A percentile compares a stretch with the other conserved stretches of the same genome.
Evolutionary conservation across 805 yeast species (phyloP).

Genomic region (Ogataea kodamae): DNA sequence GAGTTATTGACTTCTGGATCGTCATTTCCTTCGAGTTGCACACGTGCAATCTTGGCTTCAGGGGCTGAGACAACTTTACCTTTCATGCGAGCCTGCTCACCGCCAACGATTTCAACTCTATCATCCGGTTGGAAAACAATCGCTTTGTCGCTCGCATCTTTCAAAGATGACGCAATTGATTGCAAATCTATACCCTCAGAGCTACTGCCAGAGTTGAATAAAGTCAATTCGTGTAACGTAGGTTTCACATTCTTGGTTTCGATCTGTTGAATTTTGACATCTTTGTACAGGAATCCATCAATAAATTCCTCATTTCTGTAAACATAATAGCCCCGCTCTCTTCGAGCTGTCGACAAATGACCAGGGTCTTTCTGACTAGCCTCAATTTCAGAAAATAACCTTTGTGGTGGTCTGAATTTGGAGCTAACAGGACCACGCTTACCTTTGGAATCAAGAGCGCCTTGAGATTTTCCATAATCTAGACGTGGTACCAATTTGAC

Average conservation of each 20-base stretch:
- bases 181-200: constrained; percentile 89
- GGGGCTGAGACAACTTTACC: constrained; percentile 75
- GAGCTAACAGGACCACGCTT: constrained; percentile 49
- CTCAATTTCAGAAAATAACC: constrained; percentile 83
- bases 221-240: constrained; percentile 79
- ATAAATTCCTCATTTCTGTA: constrained; percentile 86
- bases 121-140: constrained; percentile 87
- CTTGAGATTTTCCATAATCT: constrained; percentile 71
- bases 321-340: constrained; percentile 57
- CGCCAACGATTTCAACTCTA: constrained; percentile 83
- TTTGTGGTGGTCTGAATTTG: constrained; percentile 76
- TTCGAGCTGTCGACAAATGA: constrained; percentile 57
- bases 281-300: constrained; percentile 84
- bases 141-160: constrained; percentile 52
- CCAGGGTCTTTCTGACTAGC: constrained; percentile 82
- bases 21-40: constrained; percentile 48
- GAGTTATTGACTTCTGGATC: constrained; percentile 56
- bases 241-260: constrained; percentile 82
- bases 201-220: constrained; percentile 67
- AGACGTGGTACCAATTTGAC: constrained; percentile 89
- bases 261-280: constrained; percentile 76
- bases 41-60: constrained; percentile 50
- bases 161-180: constrained; percentile 81
- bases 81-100: constrained; percentile 87
- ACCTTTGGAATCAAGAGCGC: constrained; percentile 25